Conservation (phyloP, 805 yeast genomes). For the Candida andamanensis region DNA sequence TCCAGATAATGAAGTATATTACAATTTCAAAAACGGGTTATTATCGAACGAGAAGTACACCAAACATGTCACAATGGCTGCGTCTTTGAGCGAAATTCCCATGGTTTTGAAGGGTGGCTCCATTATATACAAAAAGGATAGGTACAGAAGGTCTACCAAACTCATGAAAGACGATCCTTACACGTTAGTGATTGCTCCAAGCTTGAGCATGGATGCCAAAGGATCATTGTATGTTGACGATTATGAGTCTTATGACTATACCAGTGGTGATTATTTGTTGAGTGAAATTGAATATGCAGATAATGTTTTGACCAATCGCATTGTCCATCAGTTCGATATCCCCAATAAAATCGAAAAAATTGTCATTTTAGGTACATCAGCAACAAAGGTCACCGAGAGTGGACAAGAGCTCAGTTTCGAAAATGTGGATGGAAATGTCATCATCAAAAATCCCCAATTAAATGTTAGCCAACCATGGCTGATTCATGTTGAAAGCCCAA, state of each 20-base stretch:
- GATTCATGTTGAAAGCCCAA: constrained; percentile 16
- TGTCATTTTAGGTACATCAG: constrained; percentile 34
- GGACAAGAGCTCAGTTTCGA: constrained; percentile 14
- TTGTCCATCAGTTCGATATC: constrained; percentile 13
- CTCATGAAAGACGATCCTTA: constrained; percentile 78
- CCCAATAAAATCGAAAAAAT: constrained; percentile 50
- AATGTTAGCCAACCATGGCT: constrained; percentile 45
- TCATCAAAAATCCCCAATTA: constrained; percentile 50
- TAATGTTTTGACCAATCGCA: constrained; percentile 4
- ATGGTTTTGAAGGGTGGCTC: constrained; percentile 75
- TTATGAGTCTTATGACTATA: constrained; percentile 64
- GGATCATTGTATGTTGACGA: constrained; percentile 77
- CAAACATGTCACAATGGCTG: constrained; percentile 27
- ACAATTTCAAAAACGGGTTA: constrained; percentile 44
- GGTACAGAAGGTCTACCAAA: constrained; percentile 75
- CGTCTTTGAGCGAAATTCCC: constrained; percentile 60
- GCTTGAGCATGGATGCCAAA: constrained; percentile 43
- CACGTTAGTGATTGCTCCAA: constrained; percentile 62
- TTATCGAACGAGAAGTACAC: constrained; percentile 6
- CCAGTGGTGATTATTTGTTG: constrained; percentile 42
- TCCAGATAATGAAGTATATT: constrained; percentile 55
- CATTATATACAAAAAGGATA: constrained; percentile 59
- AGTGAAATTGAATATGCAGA: constrained; percentile 28
- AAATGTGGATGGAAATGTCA: constrained; percentile 10
- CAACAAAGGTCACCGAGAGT: constrained; percentile 18